These are phyloP conservation scores for Talaromyces rugulosus DNA, from an alignment of 2,329 filamentous ascomycete species.

Conservation along the genomic window DNA sequence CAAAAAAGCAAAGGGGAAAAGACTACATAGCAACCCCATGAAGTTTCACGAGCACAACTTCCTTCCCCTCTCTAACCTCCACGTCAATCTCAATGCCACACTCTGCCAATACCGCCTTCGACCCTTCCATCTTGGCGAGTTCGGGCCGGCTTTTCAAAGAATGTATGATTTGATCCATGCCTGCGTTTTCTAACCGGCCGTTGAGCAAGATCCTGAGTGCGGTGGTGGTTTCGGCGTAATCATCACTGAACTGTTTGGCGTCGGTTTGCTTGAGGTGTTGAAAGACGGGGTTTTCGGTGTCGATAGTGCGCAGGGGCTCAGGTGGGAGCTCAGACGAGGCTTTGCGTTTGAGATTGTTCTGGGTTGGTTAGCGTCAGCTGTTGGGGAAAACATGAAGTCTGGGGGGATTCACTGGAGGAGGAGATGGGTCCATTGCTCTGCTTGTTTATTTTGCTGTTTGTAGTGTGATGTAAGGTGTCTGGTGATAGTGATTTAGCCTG, in stretches of 20 bases:
- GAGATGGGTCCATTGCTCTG: neutral
- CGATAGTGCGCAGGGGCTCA: neutral
- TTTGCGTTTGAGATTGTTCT: conserved; percentile 8
- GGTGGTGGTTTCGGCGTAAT: conserved; percentile 5
- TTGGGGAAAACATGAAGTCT: neutral
- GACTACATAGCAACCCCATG: neutral
- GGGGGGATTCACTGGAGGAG: neutral
- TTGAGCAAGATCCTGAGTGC: conserved; percentile 4
- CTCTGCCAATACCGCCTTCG: neutral
- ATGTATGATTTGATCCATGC: neutral
- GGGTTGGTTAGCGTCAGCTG: neutral
- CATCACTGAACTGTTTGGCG: neutral
- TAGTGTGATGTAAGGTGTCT: neutral
- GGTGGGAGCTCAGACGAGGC: neutral
- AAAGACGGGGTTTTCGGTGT: neutral
- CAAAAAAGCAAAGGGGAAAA: neutral
- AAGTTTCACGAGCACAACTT: neutral
- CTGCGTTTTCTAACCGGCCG: neutral
- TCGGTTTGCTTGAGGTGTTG: neutral
- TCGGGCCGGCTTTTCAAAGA: conserved; percentile 1
- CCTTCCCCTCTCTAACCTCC: neutral
- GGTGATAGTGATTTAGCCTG: neutral
- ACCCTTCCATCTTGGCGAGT: neutral
- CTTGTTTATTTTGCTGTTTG: neutral
- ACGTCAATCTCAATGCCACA: conserved; percentile 6